Evolutionary conservation across 2,329 filamentous ascomycete genomes (phyloP).

Genomic region (Fusarium buharicum): DNA sequence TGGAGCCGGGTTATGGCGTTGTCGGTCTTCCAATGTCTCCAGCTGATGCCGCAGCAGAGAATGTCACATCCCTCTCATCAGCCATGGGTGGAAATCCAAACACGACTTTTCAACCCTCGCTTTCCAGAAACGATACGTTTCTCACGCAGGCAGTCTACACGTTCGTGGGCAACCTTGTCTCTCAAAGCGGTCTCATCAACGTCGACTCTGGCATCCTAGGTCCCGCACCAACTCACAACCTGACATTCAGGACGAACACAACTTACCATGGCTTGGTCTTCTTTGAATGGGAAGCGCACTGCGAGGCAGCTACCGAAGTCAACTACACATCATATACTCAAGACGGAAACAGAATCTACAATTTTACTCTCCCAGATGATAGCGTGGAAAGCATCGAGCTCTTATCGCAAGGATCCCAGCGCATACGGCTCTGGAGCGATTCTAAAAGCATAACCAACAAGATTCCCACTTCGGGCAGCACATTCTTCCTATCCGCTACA

Average conservation of each 20-base stretch:
- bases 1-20: conserved; percentile 19
- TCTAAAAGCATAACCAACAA: conserved; percentile 2
- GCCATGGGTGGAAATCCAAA: conserved; percentile 22
- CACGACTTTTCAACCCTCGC: conserved; percentile 11
- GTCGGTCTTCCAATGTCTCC: conserved; percentile 27
- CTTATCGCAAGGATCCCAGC: conserved; percentile 11
- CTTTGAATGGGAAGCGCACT: conserved; percentile 35
- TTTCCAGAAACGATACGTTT: conserved; percentile 31
- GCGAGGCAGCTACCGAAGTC: conserved; percentile 33
- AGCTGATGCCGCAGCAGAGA: conserved; percentile 6
- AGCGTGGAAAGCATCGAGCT: conserved; percentile 31
- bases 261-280: conserved; percentile 34
- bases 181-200: conserved; percentile 32
- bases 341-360: conserved; percentile 28
- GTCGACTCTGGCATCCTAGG: conserved; percentile 35
- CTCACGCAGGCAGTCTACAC: conserved; percentile 32
- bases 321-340: conserved; percentile 23
- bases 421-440: conserved; percentile 26
- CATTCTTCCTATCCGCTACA: conserved; percentile 29
- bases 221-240: conserved; percentile 33
- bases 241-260: conserved; percentile 31
- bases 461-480: conserved; percentile 30
- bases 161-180: conserved; percentile 35
- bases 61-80: conserved; percentile 21
- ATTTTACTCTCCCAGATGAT: conserved; percentile 32